Evolutionary conservation across 179 eudicot species (phyloP).

Genomic region (Vitellaria paradoxa): DNA sequence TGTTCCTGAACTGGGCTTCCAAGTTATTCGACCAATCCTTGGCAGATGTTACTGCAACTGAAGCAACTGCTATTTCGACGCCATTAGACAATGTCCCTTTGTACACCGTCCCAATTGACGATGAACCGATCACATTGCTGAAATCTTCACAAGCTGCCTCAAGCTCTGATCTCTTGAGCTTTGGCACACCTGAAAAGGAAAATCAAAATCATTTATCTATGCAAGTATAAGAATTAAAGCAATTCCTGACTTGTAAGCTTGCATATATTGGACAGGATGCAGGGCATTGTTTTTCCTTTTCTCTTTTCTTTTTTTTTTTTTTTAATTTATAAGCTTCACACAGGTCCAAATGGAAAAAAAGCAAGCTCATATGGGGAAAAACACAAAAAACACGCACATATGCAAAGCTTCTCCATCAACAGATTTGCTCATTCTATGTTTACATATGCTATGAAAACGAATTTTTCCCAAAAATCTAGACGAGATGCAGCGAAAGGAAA

Average conservation of each 20-base stretch:
- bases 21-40: constrained; percentile 66
- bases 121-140: constrained; percentile 78
- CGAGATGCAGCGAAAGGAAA: no score
- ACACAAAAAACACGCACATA: background rate
- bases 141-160: constrained; percentile 97
- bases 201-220: background rate
- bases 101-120: constrained; percentile 58
- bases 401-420: background rate
- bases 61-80: constrained; percentile 84
- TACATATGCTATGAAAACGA: background rate
- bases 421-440: background rate
- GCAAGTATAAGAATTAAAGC: no score
- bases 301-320: no score
- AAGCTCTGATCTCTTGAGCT: constrained; percentile 80
- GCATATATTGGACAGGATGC: no score
- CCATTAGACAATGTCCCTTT: constrained; percentile 97
- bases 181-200: constrained; percentile 69
- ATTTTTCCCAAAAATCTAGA: background rate
- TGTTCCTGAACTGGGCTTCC: constrained; percentile 74
- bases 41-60: constrained; percentile 50
- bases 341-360: background rate
- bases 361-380: background rate
- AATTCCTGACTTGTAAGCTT: no score
- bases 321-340: constrained; percentile 2
- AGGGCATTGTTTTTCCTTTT: background rate